Conservation (phyloP, 495 filamentous ascomycete species). For the Lasiosphaeria ovina region DNA sequence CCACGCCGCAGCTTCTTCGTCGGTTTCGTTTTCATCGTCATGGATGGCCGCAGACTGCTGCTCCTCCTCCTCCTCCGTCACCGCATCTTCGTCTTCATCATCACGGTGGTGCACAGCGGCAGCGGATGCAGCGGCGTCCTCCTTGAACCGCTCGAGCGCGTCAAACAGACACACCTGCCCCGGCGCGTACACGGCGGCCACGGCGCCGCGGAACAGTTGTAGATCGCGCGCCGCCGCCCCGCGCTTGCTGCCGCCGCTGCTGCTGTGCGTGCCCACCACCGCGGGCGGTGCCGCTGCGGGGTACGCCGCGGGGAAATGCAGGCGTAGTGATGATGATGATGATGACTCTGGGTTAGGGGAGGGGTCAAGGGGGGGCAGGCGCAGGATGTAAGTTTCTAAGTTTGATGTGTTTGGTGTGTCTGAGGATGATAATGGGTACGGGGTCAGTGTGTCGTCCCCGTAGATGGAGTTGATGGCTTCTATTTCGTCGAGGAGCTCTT, state of each 20-base stretch:
- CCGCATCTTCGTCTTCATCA: conserved; percentile 7
- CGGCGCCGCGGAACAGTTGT: conserved; percentile 61
- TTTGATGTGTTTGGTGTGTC: conserved; percentile 15
- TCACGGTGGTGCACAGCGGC: conserved; percentile 18
- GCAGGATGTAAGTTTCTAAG: conserved; percentile 46
- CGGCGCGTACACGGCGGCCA: conserved; percentile 62
- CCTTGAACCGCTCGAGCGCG: conserved; percentile 64
- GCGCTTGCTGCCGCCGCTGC: conserved; percentile 54
- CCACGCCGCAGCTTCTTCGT: conserved; percentile 59
- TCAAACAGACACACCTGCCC: conserved; percentile 88
- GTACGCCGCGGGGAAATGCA: conserved; percentile 70
- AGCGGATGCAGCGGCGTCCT: conserved; percentile 25
- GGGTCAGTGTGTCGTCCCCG: conserved; percentile 61
- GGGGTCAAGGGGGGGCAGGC: conserved; percentile 31
- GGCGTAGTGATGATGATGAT: conserved; percentile 47
- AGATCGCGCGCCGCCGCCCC: conserved; percentile 69
- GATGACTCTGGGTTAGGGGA: background rate
- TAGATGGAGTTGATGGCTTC: conserved; percentile 94
- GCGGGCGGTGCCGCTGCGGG: conserved; percentile 60
- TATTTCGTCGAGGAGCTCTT: conserved; percentile 81
- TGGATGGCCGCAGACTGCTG: background rate
- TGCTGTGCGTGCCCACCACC: conserved; percentile 65
- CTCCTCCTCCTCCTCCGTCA: background rate
- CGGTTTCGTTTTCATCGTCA: background rate
- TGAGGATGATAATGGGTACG: conserved; percentile 25